Conservation (phyloP, 1,284 basidiomycete species). For the Heterobasidion occidentale region DNA sequence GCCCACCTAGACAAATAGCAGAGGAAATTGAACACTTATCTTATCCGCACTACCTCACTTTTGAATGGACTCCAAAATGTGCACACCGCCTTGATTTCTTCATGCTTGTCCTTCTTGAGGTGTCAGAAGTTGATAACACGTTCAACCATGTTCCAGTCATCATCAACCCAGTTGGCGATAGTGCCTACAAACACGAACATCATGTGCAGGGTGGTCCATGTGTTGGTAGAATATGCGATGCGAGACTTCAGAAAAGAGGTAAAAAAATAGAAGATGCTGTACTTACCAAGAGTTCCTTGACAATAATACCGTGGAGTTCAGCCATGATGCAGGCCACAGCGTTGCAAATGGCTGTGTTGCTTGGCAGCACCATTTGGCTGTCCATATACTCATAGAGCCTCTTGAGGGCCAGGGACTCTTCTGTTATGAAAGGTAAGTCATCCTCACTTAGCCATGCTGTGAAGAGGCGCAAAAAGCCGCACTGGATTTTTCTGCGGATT, state of each 20-base stretch:
- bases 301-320: slow-evolving; percentile 19
- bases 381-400: slow-evolving; percentile 20
- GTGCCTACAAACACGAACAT: slow-evolving; percentile 13
- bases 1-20: neutral
- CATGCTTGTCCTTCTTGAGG: slow-evolving; percentile 13
- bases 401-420: slow-evolving; percentile 16
- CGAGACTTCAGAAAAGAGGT: slow-evolving; percentile 7
- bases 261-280: too few species aligned
- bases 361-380: slow-evolving; percentile 16
- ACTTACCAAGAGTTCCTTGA: slow-evolving; percentile 19
- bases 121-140: slow-evolving; percentile 11
- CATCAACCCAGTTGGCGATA: slow-evolving; percentile 11
- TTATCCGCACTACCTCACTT: slow-evolving; percentile 9
- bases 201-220: slow-evolving; percentile 15
- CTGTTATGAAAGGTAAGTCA: slow-evolving; percentile 22
- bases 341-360: slow-evolving; percentile 22
- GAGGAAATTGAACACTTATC: slow-evolving; percentile 1
- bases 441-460: slow-evolving; percentile 25
- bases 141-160: slow-evolving; percentile 14
- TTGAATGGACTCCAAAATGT: slow-evolving; percentile 6
- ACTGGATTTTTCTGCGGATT: slow-evolving; percentile 3
- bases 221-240: slow-evolving; percentile 13
- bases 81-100: slow-evolving; percentile 10
- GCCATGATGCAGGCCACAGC: slow-evolving; percentile 16
- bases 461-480: slow-evolving; percentile 21